A percentile compares a stretch with the other conserved stretches of the same genome.
These are phyloP conservation scores for Inga laurina DNA, from an alignment of 306 rosid species.

Conservation along the genomic window DNA sequence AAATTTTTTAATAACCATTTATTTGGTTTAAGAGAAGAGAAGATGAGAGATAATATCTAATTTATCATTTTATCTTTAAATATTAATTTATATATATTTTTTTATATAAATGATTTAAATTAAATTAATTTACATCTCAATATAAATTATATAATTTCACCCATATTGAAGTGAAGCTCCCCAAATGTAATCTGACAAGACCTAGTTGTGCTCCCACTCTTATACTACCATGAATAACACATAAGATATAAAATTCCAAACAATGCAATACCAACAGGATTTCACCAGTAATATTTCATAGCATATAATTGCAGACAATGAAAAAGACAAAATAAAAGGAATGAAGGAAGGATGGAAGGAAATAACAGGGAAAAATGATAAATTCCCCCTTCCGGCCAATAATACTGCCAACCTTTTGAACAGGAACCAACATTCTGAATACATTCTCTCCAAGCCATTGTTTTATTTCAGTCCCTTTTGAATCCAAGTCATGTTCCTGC, in stretches of 20 bases:
- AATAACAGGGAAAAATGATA: background rate
- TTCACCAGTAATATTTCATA: background rate
- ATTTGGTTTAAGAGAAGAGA: too few species aligned
- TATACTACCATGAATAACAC: constrained; percentile 2
- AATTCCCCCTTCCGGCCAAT: constrained; percentile 98
- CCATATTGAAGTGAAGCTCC: constrained; percentile 22
- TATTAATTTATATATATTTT: too few species aligned
- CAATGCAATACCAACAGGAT: constrained; percentile 21
- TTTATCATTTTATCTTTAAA: too few species aligned
- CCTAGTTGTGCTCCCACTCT: background rate
- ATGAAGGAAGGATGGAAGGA: background rate
- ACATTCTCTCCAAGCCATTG: constrained; percentile 98
- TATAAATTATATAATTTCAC: too few species aligned
- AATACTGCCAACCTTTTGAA: constrained; percentile 91
- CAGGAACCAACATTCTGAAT: constrained; percentile 93
- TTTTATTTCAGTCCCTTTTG: background rate
- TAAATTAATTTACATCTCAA: too few species aligned
- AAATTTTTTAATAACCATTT: too few species aligned
- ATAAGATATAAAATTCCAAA: constrained; percentile 16
- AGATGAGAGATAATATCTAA: too few species aligned
- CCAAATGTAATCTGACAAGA: constrained; percentile 12
- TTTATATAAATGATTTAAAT: too few species aligned
- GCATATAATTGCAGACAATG: background rate
- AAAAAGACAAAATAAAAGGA: background rate
- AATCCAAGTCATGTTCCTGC: constrained; percentile 39